A percentile compares a stretch with the other conserved stretches of the same genome.
These are phyloP conservation scores for Haberlea rhodopensis DNA, from an alignment of 257 asterid species.

Conservation along the genomic window DNA sequence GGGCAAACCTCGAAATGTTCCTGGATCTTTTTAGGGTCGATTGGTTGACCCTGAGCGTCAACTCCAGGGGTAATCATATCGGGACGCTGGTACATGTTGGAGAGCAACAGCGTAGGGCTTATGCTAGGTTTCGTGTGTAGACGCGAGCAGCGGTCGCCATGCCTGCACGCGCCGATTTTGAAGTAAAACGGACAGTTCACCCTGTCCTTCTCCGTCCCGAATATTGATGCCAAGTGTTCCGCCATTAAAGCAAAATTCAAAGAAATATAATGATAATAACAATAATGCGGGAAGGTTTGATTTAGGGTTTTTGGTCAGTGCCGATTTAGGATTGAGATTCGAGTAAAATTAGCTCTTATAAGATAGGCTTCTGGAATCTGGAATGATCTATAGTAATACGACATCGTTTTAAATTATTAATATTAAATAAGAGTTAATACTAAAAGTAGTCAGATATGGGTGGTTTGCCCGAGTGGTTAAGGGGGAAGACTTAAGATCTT, in stretches of 20 bases:
- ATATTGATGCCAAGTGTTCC: slow-evolving; percentile 86
- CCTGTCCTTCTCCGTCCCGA: slow-evolving; percentile 87
- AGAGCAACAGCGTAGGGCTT: slow-evolving; percentile 79
- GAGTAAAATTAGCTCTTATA: no score
- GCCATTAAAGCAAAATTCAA: slow-evolving; percentile 46
- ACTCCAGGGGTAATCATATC: slow-evolving; percentile 98
- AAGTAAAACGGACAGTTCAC: slow-evolving; percentile 96
- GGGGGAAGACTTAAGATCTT: slow-evolving; percentile 90
- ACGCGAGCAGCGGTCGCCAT: slow-evolving; percentile 95
- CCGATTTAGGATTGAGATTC: neutral
- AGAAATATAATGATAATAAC: no score
- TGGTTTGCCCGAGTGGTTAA: slow-evolving; percentile 64
- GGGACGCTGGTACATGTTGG: slow-evolving; percentile 94
- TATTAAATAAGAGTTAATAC: no score
- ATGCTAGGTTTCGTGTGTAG: slow-evolving; percentile 92
- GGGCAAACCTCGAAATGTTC: slow-evolving; percentile 74
- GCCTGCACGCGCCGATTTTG: slow-evolving; percentile 96
- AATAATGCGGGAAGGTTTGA: neutral
- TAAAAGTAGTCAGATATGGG: no score
- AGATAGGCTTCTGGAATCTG: slow-evolving; percentile 11
- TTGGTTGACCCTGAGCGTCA: slow-evolving; percentile 78
- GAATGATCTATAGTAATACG: neutral
- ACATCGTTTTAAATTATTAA: no score
- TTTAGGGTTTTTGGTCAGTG: slow-evolving; percentile 26
- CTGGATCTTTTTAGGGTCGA: slow-evolving; percentile 77